Evolutionary conservation across 352 stramenopile species (phyloP), one percentile per base, ranked within the genome.

Genomic region (Globisporangium solare): DNA sequence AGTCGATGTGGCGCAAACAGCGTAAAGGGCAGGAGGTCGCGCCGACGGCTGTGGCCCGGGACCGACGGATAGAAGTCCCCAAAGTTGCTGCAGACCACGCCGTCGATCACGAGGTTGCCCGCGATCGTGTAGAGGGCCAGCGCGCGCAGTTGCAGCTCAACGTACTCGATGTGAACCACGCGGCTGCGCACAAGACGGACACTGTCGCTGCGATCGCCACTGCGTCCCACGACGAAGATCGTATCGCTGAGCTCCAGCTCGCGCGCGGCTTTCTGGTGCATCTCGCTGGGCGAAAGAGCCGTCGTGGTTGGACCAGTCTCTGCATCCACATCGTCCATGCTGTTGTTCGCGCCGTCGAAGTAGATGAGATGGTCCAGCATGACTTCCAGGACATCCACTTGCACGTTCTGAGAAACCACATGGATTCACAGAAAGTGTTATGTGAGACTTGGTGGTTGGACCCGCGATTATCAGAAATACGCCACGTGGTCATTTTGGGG

Each of bases 31-130:
- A 84, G 51, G 13, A 54, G 61, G 63, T 87, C 74, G 35, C 68
- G 70, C 35, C 42, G 63, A 54, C 56, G 61, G 45, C 32, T 24
- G 20, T 61, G 48, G 41, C 63, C 63, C 7, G 68, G 58, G 21
- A 81, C 31, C 42, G 51, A 51, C 21, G 73, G 76, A 42, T 92
- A 92, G 42, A 74, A 73, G 66, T 88, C 79, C 51, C 76, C 81
- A 49, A 89, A 92, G 71, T 87, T 92, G 61, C 79, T 88, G 61
- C 81, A 92, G 42, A 89, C 64, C 56, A 77, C 74, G 51, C 76
- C 76, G 46, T 86, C 66, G 46, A 89, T 75, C 51, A 92, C 73
- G 45, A 89, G 18, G 47, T 80, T 87, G 61, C 79, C 79, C n/a
- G 69, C 70, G 39, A 64, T 77, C 8, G 77, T 88, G 71, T 89